Base-by-base conservation (phyloP, 768 basidiomycete species). In the Leccinellum albellum region DNA sequence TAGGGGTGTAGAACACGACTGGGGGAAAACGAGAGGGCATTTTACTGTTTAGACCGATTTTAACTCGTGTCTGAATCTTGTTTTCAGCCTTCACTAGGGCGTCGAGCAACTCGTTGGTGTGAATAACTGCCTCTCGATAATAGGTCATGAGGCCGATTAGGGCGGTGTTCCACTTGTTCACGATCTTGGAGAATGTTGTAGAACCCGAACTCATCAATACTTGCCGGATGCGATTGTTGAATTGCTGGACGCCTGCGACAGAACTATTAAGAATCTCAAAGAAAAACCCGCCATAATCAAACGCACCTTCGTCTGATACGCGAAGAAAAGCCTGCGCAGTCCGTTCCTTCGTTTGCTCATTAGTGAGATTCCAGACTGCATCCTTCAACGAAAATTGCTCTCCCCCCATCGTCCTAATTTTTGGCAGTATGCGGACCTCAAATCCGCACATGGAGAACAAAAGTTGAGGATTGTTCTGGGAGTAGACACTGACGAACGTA, bases 21-120 rank as follows among this genome's bases (percentile, higher is more conserved):
- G 96, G 89, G 55, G 97, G 96, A 84, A 98, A 98, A 81, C 94
- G 89, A 4, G 94, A 97, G 23, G 97, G 97, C 97, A 99, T 98
- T 78, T 98, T 97, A 73, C 90, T 92, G 81, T 98, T 97, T 64
- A 97, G 70, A n/a, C 96, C 97, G 60, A 99, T 98, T 82, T 98
- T 98, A 67, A 99, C 96, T 75, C 97, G 92, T 3, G 95, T 98
- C 75, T 99, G 97, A 48, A 98, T 96, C 80, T 98, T 98, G 83
- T 98, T 98, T 78, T 99, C 96, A 2, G 95, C 94, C 75, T 99
- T 99, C 68, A 99, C 97, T 40, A 98, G 80, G 0, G 94, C 84
- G 70, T 98, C 97, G 50, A 99, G 83, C 20, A 99, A 79, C 73
- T 98, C 96, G 66, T 94, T 94, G 44, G 96, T 98, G 73, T 97